Evolutionary conservation across 164 flowering plant genomes (phyloP), one percentile per base, ranked within the genome.

Genomic region (Hamamelis virginiana): DNA sequence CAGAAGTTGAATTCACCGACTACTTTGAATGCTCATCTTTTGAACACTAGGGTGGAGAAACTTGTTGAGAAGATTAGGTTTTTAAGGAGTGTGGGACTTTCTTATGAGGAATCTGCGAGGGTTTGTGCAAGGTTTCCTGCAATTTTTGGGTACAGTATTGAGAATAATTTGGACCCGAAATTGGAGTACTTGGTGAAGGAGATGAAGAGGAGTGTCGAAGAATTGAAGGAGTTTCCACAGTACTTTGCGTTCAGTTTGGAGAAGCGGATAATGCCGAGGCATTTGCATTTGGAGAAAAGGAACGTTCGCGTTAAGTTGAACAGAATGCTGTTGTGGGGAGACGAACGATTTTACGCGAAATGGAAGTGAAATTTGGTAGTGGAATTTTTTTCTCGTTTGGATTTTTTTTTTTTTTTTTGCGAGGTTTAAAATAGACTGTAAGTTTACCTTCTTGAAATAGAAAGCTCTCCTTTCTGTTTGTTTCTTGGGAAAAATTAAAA

Each of bases 261-360:
- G 74, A 82, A 68, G 69, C 65, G 88, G 74, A 86, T 90, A 1
- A 70, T 50, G 46, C 89, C 92, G 1, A 85, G 96, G 75, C 90
- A 87, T 73, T 72, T 82, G 87, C 92, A 88, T 80, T 79, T 90
- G 86, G 83, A 80, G 80, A 55, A 76, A 74, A 87, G 85, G 79
- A 76, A 80, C 23, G 84, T 82, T 27, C 25, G 22, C 63, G 48
- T 87, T 15, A 76, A 82, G 1, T 74, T 88, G 83, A 83, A 78
- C 57, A 77, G 81, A 64, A 84, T 88, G 92, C 63, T 90, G 80
- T n/a, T 87, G 75, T 88, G 87, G 92, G 73, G 82, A 50, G 90
- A 90, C 67, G 60, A 76, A 14, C 80, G 66, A 43, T 87, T 88
- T 73, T 90, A 81, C 69, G 65, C 80, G 0, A 88, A 84, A 59